Conservation (phyloP, 2,329 filamentous ascomycete species). For the Colletotrichum australisinense region DNA sequence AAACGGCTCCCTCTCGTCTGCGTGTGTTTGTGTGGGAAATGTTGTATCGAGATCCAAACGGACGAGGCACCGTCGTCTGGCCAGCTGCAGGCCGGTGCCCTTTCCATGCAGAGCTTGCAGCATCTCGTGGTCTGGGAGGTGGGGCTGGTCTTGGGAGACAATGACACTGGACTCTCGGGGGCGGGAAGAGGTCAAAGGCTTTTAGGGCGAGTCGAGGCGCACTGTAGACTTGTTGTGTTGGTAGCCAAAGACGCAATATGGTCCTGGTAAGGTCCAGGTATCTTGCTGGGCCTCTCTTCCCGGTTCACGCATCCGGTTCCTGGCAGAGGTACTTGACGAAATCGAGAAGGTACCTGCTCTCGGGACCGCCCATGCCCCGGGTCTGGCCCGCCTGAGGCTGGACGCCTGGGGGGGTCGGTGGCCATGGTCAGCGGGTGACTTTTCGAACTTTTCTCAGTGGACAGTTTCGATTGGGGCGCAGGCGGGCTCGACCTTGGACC, state of each 20-base stretch:
- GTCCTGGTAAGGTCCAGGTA: neutral
- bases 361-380: constrained; percentile 3
- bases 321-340: constrained; percentile 26
- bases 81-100: constrained; percentile 25
- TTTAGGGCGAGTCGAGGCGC: constrained; percentile 11
- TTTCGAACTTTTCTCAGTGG: constrained; percentile 36
- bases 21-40: constrained; percentile 21
- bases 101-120: constrained; percentile 32
- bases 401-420: constrained; percentile 22
- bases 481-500: constrained; percentile 32
- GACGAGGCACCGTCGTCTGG: constrained; percentile 27
- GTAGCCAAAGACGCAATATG: neutral
- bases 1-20: constrained; percentile 16
- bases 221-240: constrained; percentile 24
- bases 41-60: constrained; percentile 34
- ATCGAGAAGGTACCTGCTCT: constrained; percentile 24
- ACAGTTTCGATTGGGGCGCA: constrained; percentile 34
- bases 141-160: constrained; percentile 15
- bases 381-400: constrained; percentile 29
- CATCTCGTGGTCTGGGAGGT: constrained; percentile 31
- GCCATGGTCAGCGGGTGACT: constrained; percentile 35
- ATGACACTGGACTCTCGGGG: neutral
- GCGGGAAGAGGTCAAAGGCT: neutral
- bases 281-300: constrained; percentile 11
- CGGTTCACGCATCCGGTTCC: constrained; percentile 33